Evolutionary conservation across 352 stramenopile species (phyloP).

Genomic region (Phytophthora idaei): DNA sequence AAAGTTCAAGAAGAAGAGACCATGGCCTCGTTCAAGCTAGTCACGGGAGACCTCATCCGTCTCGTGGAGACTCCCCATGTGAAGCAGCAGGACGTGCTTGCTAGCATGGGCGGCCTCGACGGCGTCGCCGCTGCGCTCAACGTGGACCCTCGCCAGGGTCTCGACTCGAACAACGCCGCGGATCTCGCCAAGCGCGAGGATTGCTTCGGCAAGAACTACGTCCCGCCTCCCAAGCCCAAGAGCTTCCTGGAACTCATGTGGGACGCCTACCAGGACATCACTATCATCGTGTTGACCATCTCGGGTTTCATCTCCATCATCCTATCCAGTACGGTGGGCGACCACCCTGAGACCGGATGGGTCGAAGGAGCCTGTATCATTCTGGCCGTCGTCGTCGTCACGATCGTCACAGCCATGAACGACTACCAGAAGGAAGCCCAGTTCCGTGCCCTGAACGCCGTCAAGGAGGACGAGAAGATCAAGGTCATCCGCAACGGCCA

Average conservation of each 20-base stretch:
- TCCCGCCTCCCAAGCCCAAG: slow-evolving; percentile 55
- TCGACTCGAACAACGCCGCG: slow-evolving; percentile 46
- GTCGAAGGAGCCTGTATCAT: slow-evolving; percentile 92
- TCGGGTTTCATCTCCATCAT: slow-evolving; percentile 86
- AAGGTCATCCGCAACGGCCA: slow-evolving; percentile 75
- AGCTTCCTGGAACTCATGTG: slow-evolving; percentile 85
- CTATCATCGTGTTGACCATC: slow-evolving; percentile 88
- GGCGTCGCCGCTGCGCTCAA: slow-evolving; percentile 54
- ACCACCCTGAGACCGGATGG: slow-evolving; percentile 72
- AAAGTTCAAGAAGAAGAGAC: background rate
- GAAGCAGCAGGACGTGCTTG: slow-evolving; percentile 49
- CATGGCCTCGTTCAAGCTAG: slow-evolving; percentile 51
- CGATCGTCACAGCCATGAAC: slow-evolving; percentile 85
- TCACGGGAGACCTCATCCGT: slow-evolving; percentile 64
- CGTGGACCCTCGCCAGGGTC: slow-evolving; percentile 50
- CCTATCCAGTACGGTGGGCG: slow-evolving; percentile 55
- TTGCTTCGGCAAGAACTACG: slow-evolving; percentile 69
- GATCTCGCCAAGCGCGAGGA: slow-evolving; percentile 51
- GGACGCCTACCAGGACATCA: slow-evolving; percentile 91
- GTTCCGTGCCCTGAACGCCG: slow-evolving; percentile 82
- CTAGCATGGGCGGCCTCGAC: slow-evolving; percentile 48
- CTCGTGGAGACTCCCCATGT: slow-evolving; percentile 71
- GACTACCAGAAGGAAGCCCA: slow-evolving; percentile 93
- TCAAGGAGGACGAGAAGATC: slow-evolving; percentile 81
- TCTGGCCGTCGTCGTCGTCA: slow-evolving; percentile 88